Percentiles rank a stretch among this genome's conserved stretches.
Evolutionary conservation across 2,329 filamentous ascomycete species (phyloP).

Genomic region (Lachnellula willkommii): DNA sequence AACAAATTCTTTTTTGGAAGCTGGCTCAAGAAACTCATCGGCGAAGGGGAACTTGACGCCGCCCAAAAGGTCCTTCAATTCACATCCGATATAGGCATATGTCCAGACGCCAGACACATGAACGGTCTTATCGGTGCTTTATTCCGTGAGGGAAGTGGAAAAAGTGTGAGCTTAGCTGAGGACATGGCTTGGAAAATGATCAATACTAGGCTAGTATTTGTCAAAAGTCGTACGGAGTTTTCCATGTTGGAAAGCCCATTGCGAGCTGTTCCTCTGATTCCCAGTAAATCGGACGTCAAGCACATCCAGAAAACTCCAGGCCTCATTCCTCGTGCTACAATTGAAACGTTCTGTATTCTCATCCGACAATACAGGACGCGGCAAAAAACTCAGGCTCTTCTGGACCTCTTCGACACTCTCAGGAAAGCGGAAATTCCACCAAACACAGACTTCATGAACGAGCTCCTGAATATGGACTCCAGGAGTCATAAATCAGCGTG

Average conservation of each 20-base stretch:
- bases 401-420: constrained; percentile 58
- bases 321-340: constrained; percentile 55
- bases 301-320: constrained; percentile 28
- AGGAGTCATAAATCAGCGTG: constrained; percentile 16
- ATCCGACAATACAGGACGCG: constrained; percentile 66
- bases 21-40: constrained; percentile 81
- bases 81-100: constrained; percentile 65
- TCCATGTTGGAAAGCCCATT: constrained; percentile 12
- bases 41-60: constrained; percentile 63
- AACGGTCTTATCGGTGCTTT: constrained; percentile 79
- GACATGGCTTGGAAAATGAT: constrained; percentile 73
- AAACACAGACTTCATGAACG: constrained; percentile 74
- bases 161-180: constrained; percentile 57
- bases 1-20: constrained; percentile 84
- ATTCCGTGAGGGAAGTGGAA: constrained; percentile 56
- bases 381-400: constrained; percentile 51
- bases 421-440: constrained; percentile 58
- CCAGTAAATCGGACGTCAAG: constrained; percentile 22
- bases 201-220: constrained; percentile 57
- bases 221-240: constrained; percentile 40
- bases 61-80: constrained; percentile 68
- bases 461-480: constrained; percentile 52
- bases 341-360: constrained; percentile 74
- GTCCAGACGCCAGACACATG: constrained; percentile 67
- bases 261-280: constrained; percentile 6